These are phyloP conservation scores for Ajuga reptans DNA, from an alignment of 305 asterid genomes.

Conservation along the genomic window DNA sequence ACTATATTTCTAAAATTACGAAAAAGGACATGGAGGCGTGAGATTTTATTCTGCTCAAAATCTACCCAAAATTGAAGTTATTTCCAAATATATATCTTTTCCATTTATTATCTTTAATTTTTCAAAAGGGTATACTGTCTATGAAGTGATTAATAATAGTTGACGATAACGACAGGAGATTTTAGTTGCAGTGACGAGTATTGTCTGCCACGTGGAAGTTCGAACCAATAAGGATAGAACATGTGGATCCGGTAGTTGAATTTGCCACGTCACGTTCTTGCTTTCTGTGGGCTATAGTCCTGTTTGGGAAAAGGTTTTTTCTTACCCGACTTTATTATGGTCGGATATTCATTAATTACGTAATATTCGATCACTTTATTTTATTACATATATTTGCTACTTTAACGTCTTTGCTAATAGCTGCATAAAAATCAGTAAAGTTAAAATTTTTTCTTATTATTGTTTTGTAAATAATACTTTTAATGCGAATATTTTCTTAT, in stretches of 20 bases:
- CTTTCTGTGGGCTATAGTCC: conserved; percentile 14
- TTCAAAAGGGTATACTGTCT: not conserved
- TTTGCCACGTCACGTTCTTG: conserved; percentile 5
- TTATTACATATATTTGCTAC: too few species aligned
- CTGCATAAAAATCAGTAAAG: too few species aligned
- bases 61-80: not conserved
- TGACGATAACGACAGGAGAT: conserved; percentile 11
- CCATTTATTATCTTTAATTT: not conserved
- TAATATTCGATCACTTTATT: too few species aligned
- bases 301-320: not conserved
- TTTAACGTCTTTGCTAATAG: too few species aligned
- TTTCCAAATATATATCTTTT: not conserved
- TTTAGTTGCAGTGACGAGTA: conserved; percentile 27
- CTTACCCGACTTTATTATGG: not conserved
- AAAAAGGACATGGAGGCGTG: conserved; percentile 23
- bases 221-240: conserved; percentile 2
- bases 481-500: too few species aligned
- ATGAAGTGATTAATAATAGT: not conserved
- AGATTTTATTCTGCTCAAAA: conserved; percentile 10
- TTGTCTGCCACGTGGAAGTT: conserved; percentile 23
- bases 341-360: too few species aligned
- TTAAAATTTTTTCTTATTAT: too few species aligned
- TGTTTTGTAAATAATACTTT: too few species aligned
- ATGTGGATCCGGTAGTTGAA: not conserved
- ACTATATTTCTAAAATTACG: conserved; percentile 24